These are phyloP conservation scores for Quercus phellos DNA, from an alignment of 331 rosid genomes.

Conservation along the genomic window DNA sequence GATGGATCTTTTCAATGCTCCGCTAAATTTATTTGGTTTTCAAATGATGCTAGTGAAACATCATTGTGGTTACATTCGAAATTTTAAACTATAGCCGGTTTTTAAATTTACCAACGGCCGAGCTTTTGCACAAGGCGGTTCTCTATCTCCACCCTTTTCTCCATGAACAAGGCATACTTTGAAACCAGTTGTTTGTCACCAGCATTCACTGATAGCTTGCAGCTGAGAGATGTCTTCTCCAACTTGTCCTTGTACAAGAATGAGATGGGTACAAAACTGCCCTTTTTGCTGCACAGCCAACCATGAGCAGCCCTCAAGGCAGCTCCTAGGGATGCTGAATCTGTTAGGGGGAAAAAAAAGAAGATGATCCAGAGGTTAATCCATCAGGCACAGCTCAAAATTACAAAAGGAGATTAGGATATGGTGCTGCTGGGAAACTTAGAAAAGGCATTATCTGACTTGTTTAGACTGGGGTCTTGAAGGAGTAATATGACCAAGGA, in stretches of 20 bases:
- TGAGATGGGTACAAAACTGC: constrained; percentile 62
- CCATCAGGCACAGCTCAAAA: background rate
- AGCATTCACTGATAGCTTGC: constrained; percentile 61
- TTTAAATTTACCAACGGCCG: constrained; percentile 46
- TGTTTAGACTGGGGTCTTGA: background rate
- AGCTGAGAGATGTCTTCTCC: constrained; percentile 61
- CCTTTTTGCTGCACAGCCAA: constrained; percentile 67
- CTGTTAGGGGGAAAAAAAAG: constrained; percentile 27
- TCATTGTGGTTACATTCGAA: background rate
- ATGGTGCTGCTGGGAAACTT: background rate
- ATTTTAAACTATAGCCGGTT: background rate
- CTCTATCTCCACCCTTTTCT: constrained; percentile 83
- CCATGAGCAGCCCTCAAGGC: constrained; percentile 98
- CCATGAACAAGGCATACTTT: constrained; percentile 55
- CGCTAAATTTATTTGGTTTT: no score
- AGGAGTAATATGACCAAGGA: background rate
- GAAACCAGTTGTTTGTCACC: constrained; percentile 50
- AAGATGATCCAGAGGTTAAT: background rate
- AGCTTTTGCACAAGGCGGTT: constrained; percentile 58
- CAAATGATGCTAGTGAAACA: background rate
- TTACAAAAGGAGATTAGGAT: background rate
- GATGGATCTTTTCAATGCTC: background rate
- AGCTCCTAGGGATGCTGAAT: constrained; percentile 96
- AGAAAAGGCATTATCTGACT: background rate
- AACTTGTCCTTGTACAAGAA: constrained; percentile 57